These are phyloP conservation scores for Lachancea fermentati DNA, from an alignment of 805 yeast genomes.

Conservation along the genomic window DNA sequence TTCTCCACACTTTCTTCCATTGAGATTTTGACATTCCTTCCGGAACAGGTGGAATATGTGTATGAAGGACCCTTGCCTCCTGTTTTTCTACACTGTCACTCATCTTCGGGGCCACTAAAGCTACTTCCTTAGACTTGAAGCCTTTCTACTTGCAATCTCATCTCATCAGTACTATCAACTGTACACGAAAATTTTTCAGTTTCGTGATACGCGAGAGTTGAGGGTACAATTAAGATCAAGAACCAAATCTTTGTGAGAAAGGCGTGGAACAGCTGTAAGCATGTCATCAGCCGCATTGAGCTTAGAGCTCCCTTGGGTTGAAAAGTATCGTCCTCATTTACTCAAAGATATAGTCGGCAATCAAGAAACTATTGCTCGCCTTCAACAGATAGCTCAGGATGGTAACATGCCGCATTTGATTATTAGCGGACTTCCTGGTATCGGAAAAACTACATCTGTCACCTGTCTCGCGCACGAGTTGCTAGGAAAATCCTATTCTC, in stretches of 20 bases:
- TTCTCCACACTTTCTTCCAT: conserved; percentile 69
- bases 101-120: not conserved
- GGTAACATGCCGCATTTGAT: conserved; percentile 98
- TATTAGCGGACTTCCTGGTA: conserved; percentile 94
- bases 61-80: not conserved
- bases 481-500: conserved; percentile 63
- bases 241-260: too few species aligned
- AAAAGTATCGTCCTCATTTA: conserved; percentile 80
- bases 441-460: conserved; percentile 93
- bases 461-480: conserved; percentile 84
- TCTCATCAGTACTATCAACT: too few species aligned
- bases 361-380: conserved; percentile 78
- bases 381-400: conserved; percentile 77
- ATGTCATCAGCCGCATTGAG: conserved; percentile 6
- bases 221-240: too few species aligned
- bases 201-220: not conserved
- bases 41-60: conserved; percentile 44
- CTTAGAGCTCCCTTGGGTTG: conserved; percentile 62
- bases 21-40: conserved; percentile 84
- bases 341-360: conserved; percentile 90
- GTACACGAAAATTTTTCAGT: conserved; percentile 1
- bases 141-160: not conserved
- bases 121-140: not conserved
- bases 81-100: not conserved
- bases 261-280: not conserved